Evolutionary conservation across 164 flowering plant species (phyloP).

Genomic region (Akebia trifoliata): DNA sequence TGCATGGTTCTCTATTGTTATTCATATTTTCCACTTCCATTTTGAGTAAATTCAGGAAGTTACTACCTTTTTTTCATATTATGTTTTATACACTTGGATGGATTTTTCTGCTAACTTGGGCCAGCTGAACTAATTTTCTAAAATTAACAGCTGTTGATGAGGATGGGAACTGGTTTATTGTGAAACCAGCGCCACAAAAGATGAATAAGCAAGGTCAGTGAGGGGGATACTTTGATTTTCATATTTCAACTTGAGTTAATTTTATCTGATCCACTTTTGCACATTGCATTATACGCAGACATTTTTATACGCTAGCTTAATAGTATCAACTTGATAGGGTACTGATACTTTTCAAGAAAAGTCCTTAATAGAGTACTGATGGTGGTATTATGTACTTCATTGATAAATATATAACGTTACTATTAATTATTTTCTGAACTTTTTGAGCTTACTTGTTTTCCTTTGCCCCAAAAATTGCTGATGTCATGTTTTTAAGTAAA

Average conservation of each 20-base stretch:
- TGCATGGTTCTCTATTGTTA: not conserved
- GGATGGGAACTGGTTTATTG: slow-evolving; percentile 84
- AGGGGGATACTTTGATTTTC: not conserved
- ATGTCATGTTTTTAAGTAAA: too few relatives aligned
- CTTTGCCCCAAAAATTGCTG: too few relatives aligned
- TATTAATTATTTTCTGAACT: too few relatives aligned
- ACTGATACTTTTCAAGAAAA: too few relatives aligned
- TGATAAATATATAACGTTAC: too few relatives aligned
- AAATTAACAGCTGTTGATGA: slow-evolving; percentile 62
- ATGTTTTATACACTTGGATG: not conserved
- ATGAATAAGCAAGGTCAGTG: slow-evolving; percentile 55
- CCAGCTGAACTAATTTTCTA: slow-evolving; percentile 14
- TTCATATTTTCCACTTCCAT: not conserved
- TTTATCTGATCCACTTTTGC: not conserved
- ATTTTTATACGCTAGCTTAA: too few relatives aligned
- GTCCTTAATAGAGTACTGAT: too few relatives aligned
- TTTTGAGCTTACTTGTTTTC: too few relatives aligned
- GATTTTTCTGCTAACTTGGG: not conserved
- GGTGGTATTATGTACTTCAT: too few relatives aligned
- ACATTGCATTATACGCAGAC: not conserved
- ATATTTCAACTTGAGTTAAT: not conserved
- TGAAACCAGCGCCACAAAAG: slow-evolving; percentile 47
- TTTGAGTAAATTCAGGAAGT: not conserved
- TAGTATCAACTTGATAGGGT: too few relatives aligned
- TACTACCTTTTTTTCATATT: not conserved